Evolutionary conservation across 2,329 filamentous ascomycete species (phyloP), one percentile per base, ranked within the genome.

Genomic region (Calonectria naviculata): DNA sequence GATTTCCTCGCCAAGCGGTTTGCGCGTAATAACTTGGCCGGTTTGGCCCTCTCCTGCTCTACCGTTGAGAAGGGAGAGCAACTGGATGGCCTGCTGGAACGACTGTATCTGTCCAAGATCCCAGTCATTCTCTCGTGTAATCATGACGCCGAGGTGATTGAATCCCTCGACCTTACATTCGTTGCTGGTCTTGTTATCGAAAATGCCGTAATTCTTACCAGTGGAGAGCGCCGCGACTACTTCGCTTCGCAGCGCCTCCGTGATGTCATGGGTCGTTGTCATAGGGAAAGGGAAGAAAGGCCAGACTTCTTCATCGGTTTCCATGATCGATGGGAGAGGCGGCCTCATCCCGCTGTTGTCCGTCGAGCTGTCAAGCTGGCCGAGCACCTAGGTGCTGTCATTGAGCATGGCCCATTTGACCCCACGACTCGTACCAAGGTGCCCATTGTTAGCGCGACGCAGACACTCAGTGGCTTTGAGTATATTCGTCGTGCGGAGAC

Each of bases 361-460:
- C 67, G 73, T 9, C 71, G 73, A 21, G 73, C 72, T 10, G 71
- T 74, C 12, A 75, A 74, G 47, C 13, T 75, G n/a, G 73, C 73
- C 5, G 67, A 74, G 17, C 73, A 75, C 17, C 74, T 75, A 3
- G 73, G 71, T n/a, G 73, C 73, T 8, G 71, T 75, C 7, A 70
- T 75, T 29, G 72, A 75, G 28, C 73, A 75, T 67, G 73, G 72
- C 10, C 73, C 73, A 2, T 38, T 41, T 9, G 69, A 72, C 19
- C 38, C 62, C 4, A 52, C 13, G 17, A 60, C 38, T 26, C 28
- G 47, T 13, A 15, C n/a, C 13, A 74, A 69, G 21, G 63, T 38
- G 8, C 66, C 70, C 0, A 44, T 66, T 1, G 24, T 66, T 6
- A 74, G 69, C 19, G 70, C 70, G 0, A 71, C 28, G 3, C 69